Evolutionary conservation across 176 grass and related monocot species (phyloP).

Genomic region (Cenchrus fungigraminus): DNA sequence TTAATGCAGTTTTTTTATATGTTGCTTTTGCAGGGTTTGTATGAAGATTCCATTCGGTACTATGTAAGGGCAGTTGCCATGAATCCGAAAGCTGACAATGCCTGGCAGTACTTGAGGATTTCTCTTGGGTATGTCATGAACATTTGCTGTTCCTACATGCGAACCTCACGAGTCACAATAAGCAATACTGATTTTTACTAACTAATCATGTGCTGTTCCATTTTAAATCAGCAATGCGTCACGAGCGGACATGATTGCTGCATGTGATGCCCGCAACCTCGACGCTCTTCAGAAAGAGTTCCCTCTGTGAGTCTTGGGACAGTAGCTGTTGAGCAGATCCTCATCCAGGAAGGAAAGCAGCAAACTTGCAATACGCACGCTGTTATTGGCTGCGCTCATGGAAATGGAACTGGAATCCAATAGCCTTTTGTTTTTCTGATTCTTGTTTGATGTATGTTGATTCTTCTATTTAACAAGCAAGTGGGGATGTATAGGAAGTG

Average conservation of each 20-base stretch:
- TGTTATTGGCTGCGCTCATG: not conserved
- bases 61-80: constrained; percentile 93
- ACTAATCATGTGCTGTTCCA: constrained; percentile 31
- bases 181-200: constrained; percentile 22
- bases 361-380: not conserved
- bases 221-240: constrained; percentile 66
- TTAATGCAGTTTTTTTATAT: constrained; percentile 11
- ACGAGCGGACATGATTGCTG: constrained; percentile 87
- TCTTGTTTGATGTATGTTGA: constrained; percentile 5
- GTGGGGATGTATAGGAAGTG: constrained; percentile 26
- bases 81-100: constrained; percentile 97
- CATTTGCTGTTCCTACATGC: constrained; percentile 14
- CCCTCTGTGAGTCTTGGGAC: constrained; percentile 56
- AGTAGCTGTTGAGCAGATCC: not conserved
- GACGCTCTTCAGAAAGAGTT: constrained; percentile 97
- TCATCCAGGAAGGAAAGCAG: constrained; percentile 10
- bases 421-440: constrained; percentile 4
- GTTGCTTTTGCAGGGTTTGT: constrained; percentile 65
- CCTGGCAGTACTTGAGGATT: constrained; percentile 89
- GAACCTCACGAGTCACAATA: not conserved
- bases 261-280: constrained; percentile 86
- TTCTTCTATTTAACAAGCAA: not conserved
- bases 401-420: not conserved
- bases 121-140: constrained; percentile 66
- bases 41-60: constrained; percentile 92